Evolutionary conservation across 2,329 filamentous ascomycete genomes (phyloP).

Genomic region (Escovopsis sp.): DNA sequence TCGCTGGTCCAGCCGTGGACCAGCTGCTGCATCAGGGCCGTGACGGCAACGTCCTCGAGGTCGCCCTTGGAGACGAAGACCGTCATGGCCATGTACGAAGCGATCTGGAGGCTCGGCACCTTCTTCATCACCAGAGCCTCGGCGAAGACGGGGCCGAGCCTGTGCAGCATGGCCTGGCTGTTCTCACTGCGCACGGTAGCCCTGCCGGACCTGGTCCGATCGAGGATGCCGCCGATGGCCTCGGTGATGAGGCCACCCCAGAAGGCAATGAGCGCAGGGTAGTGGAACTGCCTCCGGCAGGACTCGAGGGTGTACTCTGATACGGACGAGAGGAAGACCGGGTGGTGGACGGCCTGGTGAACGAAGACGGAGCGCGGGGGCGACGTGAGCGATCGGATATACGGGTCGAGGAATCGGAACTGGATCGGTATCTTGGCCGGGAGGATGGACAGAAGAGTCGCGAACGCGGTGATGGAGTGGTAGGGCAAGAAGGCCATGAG

Average conservation of each 20-base stretch:
- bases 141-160: slow-evolving; percentile 55
- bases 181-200: slow-evolving; percentile 63
- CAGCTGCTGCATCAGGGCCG: slow-evolving; percentile 80
- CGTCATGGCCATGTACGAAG: slow-evolving; percentile 81
- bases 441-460: slow-evolving; percentile 74
- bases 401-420: slow-evolving; percentile 76
- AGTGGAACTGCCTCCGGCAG: slow-evolving; percentile 56
- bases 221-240: slow-evolving; percentile 68
- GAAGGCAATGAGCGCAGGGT: slow-evolving; percentile 68
- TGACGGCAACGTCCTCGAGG: slow-evolving; percentile 66
- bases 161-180: slow-evolving; percentile 61
- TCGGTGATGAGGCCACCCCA: slow-evolving; percentile 86
- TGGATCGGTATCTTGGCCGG: slow-evolving; percentile 58
- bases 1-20: slow-evolving; percentile 61
- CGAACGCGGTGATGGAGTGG: slow-evolving; percentile 72
- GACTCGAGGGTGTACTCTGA: slow-evolving; percentile 68
- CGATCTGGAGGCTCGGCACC: slow-evolving; percentile 65
- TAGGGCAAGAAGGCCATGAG: slow-evolving; percentile 86
- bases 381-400: slow-evolving; percentile 60
- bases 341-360: slow-evolving; percentile 67
- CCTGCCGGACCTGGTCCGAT: slow-evolving; percentile 61
- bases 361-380: slow-evolving; percentile 73
- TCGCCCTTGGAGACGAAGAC: slow-evolving; percentile 73
- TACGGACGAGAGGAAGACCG: slow-evolving; percentile 58
- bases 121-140: slow-evolving; percentile 63